Evolutionary conservation across 1,284 basidiomycete species (phyloP), one percentile per base, ranked within the genome.

Genomic region (Lentinula novae-zelandiae): DNA sequence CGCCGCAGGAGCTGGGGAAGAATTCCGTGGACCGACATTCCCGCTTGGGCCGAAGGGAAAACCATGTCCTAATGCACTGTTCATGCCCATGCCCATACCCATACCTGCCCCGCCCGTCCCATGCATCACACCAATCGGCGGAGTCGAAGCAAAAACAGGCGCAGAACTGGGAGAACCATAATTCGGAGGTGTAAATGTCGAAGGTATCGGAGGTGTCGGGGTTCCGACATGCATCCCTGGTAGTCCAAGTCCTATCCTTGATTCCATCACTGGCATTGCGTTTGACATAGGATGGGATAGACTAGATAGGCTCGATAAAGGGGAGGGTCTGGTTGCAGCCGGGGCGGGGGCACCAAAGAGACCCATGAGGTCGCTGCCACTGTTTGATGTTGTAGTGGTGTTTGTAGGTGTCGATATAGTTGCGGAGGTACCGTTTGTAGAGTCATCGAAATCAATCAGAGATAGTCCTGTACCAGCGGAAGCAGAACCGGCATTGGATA

Each of bases 391-490:
- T 4, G 49, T 1, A 2, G 22, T 31, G 8, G 49, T 50, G 20
- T 31, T 48, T n/a, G 58, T 10, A 27, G 33, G 31, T 12, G 58
- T 38, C 12, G 36, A 33, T 22, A 48, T 64, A 13, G 69, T 68
- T 60, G 60, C 48, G 62, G 65, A 33, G 51, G 59, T 17, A 67
- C 63, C 62, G 73, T 54, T 17, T 68, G 69, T 57, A 0, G 72
- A 68, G 22, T 90, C 89, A 67, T 91, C 87, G 62, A 93, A 80
- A 72, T 92, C 90, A 65, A 92, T 92, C 61, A 92, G 77, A 1
- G 87, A 89, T 8, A 76, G 62, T 33, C 76, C 78, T 48, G 70
- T 70, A 1, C 59, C 65, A 53, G 62, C 63, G 36, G 68, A 39
- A 10, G 38, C 12, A 44, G 40, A 17, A 44, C 40, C 44, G 44